These are phyloP conservation scores for Penicillium hesseltinei DNA, from an alignment of 2,329 filamentous ascomycete species.

Conservation along the genomic window DNA sequence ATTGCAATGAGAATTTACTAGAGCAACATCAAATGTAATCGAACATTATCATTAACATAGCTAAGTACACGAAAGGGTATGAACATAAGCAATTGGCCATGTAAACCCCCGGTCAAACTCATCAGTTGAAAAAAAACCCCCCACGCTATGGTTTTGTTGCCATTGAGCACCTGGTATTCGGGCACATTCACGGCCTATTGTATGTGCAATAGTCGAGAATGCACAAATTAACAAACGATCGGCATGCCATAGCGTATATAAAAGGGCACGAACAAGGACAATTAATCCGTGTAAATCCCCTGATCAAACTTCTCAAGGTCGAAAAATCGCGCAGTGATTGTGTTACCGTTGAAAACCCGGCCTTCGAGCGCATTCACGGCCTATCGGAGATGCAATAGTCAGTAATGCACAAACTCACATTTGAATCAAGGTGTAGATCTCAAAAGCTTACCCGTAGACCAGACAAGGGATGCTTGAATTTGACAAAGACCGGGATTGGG, in stretches of 20 bases:
- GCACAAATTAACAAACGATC: neutral
- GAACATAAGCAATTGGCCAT: conserved; percentile 27
- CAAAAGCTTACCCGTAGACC: conserved; percentile 70
- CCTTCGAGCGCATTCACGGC: conserved; percentile 89
- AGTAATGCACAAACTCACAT: neutral
- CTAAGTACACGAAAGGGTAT: neutral
- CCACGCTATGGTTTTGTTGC: conserved; percentile 72
- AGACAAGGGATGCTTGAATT: conserved; percentile 82
- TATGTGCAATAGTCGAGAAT: neutral
- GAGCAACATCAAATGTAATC: neutral
- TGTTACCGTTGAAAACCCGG: conserved; percentile 82
- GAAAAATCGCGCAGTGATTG: conserved; percentile 78
- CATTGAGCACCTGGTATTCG: conserved; percentile 85
- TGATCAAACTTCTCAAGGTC: conserved; percentile 77
- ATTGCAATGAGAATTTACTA: neutral
- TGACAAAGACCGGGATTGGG: conserved; percentile 75
- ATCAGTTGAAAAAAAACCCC: conserved; percentile 65
- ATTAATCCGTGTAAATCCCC: conserved; percentile 52
- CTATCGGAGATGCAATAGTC: conserved; percentile 41
- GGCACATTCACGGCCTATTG: conserved; percentile 80
- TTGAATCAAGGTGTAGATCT: neutral
- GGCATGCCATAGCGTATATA: neutral
- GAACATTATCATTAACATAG: neutral
- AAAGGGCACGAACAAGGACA: neutral
- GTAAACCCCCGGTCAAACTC: conserved; percentile 71